Percentiles rank a stretch among this genome's conserved stretches.
phyloP scores from a whole-genome alignment of 2,329 filamentous ascomycete species.

The Parafenestella ontariensis region DNA sequence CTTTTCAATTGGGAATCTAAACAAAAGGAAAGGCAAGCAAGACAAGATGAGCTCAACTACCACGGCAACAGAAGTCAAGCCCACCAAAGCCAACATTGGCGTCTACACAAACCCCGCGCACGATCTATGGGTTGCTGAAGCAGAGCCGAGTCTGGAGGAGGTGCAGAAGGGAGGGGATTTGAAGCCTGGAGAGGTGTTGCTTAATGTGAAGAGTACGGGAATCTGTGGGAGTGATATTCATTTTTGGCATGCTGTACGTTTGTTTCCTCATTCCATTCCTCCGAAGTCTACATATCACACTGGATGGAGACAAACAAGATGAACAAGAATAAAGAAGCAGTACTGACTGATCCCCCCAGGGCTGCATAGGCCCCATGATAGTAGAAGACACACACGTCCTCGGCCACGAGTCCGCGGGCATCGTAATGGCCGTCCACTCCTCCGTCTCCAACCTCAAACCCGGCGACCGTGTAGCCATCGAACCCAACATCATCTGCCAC shows the following conservation, averaged over 20 bases:
- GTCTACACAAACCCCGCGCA: constrained; percentile 95
- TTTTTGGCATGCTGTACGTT: constrained; percentile 84
- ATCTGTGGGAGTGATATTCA: constrained; percentile 97
- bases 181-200: constrained; percentile 81
- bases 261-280: constrained; percentile 3
- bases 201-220: constrained; percentile 91
- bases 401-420: constrained; percentile 90
- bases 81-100: constrained; percentile 86
- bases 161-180: constrained; percentile 73
- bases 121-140: constrained; percentile 85
- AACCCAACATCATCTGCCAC: constrained; percentile 92
- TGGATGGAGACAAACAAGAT: neutral
- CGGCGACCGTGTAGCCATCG: constrained; percentile 90
- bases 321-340: neutral
- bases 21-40: neutral
- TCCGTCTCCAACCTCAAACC: constrained; percentile 79
- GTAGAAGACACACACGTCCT: constrained; percentile 88
- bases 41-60: constrained; percentile 38
- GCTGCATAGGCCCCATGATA: constrained; percentile 95
- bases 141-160: constrained; percentile 76
- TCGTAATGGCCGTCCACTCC: constrained; percentile 78
- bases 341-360: constrained; percentile 24
- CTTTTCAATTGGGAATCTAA: neutral
- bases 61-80: constrained; percentile 51
- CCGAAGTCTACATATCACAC: neutral